Percentiles rank a stretch among this genome's conserved stretches.
Conservation (phyloP, 106 monocot species). For the Platanthera guangdongensis region DNA sequence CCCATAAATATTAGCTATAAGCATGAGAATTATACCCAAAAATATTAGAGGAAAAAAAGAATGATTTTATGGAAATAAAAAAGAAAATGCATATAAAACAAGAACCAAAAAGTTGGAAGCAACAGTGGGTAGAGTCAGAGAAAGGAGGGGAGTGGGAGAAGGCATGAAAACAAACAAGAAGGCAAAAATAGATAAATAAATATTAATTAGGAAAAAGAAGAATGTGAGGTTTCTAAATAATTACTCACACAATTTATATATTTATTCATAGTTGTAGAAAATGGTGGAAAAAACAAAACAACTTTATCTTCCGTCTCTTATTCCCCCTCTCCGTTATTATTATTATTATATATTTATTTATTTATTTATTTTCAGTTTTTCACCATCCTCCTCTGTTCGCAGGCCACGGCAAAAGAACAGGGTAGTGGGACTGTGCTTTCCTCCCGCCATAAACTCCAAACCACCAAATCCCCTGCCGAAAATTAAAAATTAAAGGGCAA, state of each 20-base stretch:
- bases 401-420: conserved; percentile 3
- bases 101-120: conserved; percentile 11
- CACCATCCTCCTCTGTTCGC: too few relatives aligned
- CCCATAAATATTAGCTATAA: too few relatives aligned
- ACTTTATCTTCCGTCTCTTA: not conserved
- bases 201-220: not conserved
- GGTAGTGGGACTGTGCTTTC: conserved; percentile 5
- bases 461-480: conserved; percentile 9
- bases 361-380: not conserved
- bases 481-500: not conserved
- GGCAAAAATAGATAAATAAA: not conserved
- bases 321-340: not conserved
- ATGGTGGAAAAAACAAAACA: not conserved
- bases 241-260: too few relatives aligned
- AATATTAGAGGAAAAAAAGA: not conserved
- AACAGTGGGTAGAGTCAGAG: conserved; percentile 3
- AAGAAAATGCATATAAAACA: conserved; percentile 3
- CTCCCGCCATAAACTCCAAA: conserved; percentile 8
- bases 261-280: not conserved
- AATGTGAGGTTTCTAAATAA: too few relatives aligned
- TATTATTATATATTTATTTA: not conserved
- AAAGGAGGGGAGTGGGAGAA: not conserved
- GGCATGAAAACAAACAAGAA: conserved; percentile 4
- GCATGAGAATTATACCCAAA: too few relatives aligned
- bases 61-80: not conserved